phyloP scores from a whole-genome alignment of 768 basidiomycete species.

The Leccinellum luteum region DNA sequence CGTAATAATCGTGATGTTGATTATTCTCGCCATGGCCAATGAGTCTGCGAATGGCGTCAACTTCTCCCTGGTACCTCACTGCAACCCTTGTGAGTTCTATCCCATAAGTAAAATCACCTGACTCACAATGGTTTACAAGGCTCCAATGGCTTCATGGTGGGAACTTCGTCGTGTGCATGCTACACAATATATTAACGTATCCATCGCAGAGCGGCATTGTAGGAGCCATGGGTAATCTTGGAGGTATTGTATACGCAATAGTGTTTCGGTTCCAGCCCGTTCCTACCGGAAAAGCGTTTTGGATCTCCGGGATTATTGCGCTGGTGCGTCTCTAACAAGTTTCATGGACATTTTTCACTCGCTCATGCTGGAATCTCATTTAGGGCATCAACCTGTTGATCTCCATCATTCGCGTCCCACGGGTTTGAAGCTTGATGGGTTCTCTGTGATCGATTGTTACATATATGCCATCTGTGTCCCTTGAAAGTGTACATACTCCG shows the following conservation, averaged over 20 bases:
- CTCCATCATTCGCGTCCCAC: slow-evolving; percentile 12
- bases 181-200: background rate
- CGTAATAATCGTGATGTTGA: slow-evolving; percentile 39
- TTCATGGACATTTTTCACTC: no score
- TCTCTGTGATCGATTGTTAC: background rate
- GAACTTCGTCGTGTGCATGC: background rate
- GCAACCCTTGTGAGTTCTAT: slow-evolving; percentile 37
- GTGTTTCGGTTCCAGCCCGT: slow-evolving; percentile 45
- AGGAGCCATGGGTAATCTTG: slow-evolving; percentile 39
- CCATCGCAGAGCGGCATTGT: slow-evolving; percentile 35
- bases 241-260: slow-evolving; percentile 49
- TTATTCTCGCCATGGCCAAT: slow-evolving; percentile 37
- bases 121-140: slow-evolving; percentile 2
- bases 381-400: slow-evolving; percentile 8
- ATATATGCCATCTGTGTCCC: background rate
- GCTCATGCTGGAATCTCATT: background rate
- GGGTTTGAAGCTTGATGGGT: background rate
- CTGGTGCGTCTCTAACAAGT: slow-evolving; percentile 21
- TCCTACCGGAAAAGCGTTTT: slow-evolving; percentile 42
- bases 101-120: background rate
- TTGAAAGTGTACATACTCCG: background rate
- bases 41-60: slow-evolving; percentile 50
- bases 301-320: slow-evolving; percentile 45
- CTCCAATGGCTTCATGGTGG: slow-evolving; percentile 37
- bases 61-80: slow-evolving; percentile 51